Conservation (phyloP, 768 basidiomycete species). For the Suillus subalutaceus region DNA sequence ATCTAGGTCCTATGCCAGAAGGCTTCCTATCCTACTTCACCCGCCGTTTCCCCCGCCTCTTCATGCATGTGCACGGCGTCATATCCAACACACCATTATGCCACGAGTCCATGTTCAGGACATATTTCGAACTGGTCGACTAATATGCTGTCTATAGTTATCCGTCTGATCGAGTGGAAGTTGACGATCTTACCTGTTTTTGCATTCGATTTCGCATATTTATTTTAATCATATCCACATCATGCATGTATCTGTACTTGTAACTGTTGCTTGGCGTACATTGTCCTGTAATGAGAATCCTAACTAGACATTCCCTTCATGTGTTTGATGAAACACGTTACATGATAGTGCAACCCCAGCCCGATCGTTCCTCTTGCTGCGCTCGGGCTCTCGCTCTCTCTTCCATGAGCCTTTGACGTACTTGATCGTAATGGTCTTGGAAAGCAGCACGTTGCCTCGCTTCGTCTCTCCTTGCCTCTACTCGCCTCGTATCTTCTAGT, state of each 20-base stretch:
- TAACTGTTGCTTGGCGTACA: constrained; percentile 3
- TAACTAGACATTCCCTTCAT: neutral
- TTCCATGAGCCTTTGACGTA: neutral
- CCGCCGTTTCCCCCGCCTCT: constrained; percentile 84
- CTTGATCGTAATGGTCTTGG: neutral
- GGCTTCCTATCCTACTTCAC: constrained; percentile 96
- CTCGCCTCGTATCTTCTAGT: neutral
- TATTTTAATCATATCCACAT: constrained; percentile 16
- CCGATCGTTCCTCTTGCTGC: constrained; percentile 8
- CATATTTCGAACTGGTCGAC: constrained; percentile 80
- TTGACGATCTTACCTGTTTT: constrained; percentile 4
- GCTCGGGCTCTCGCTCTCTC: constrained; percentile 11
- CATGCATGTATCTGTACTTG: constrained; percentile 19
- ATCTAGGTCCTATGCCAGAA: constrained; percentile 88
- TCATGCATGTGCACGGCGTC: constrained; percentile 91
- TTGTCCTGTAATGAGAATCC: constrained; percentile 9
- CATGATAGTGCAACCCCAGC: constrained; percentile 32
- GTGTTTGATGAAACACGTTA: constrained; percentile 7
- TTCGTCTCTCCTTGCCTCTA: neutral
- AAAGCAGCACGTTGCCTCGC: neutral
- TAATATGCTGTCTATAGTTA: constrained; percentile 19
- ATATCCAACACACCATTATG: constrained; percentile 72
- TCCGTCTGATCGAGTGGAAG: constrained; percentile 19
- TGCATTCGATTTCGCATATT: neutral
- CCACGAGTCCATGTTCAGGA: constrained; percentile 87